phyloP scores from a whole-genome alignment of 1,139 yeast species.

The Geotrichum bryndzae region DNA sequence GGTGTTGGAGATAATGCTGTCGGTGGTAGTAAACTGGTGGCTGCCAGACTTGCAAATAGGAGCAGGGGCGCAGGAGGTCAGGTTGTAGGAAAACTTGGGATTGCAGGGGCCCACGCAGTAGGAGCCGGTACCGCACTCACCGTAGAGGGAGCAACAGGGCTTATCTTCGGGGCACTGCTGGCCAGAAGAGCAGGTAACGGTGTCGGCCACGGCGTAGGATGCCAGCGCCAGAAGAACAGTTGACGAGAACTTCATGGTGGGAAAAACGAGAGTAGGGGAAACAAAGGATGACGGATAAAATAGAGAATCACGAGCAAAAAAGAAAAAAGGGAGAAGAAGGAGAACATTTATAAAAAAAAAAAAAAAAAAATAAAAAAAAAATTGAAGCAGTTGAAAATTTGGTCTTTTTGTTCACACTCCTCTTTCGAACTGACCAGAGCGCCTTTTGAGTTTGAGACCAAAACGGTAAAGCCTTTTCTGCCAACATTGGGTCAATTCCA shows the following conservation, averaged over 20 bases:
- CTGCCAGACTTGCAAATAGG: constrained; percentile 30
- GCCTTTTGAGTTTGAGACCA: too few relatives aligned
- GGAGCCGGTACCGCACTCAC: constrained; percentile 78
- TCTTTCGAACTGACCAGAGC: too few relatives aligned
- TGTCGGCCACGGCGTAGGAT: constrained; percentile 19
- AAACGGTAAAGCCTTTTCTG: too few relatives aligned
- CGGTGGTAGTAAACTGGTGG: constrained; percentile 26
- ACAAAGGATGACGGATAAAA: background rate
- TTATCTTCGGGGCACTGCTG: constrained; percentile 56
- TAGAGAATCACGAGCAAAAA: background rate
- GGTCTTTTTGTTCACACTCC: background rate
- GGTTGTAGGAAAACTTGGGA: constrained; percentile 55
- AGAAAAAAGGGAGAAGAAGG: background rate
- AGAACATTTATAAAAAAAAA: background rate
- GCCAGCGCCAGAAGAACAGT: constrained; percentile 13
- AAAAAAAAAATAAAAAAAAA: background rate
- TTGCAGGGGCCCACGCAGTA: constrained; percentile 82
- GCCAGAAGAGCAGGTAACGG: constrained; percentile 45
- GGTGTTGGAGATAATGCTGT: constrained; percentile 36
- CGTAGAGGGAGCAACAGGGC: constrained; percentile 83
- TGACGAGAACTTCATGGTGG: constrained; percentile 9
- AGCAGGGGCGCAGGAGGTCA: constrained; percentile 65
- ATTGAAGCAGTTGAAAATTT: background rate
- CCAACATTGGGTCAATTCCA: too few relatives aligned
- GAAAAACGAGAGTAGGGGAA: background rate